A percentile compares a stretch with the other conserved stretches of the same genome.
Conservation (phyloP, 805 yeast species). For the Candida coquimbonensis region DNA sequence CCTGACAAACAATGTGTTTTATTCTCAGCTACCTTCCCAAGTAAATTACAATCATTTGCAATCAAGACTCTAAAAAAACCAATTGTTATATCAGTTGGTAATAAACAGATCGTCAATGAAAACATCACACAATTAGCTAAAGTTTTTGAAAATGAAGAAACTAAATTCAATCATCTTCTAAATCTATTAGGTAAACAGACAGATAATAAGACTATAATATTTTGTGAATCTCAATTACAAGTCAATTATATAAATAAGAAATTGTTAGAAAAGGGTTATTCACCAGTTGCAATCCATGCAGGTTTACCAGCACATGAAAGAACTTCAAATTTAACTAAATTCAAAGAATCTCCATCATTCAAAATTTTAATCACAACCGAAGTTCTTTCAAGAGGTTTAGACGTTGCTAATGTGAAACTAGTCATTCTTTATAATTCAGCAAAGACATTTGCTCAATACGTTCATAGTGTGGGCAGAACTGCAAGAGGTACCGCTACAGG, state of each 20-base stretch:
- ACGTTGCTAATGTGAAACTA: constrained; percentile 76
- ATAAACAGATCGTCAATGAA: constrained; percentile 71
- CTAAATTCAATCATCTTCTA: constrained; percentile 51
- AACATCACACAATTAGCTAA: constrained; percentile 71
- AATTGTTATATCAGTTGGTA: constrained; percentile 72
- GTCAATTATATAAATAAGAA: constrained; percentile 67
- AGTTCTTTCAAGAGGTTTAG: constrained; percentile 90
- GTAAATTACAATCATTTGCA: constrained; percentile 71
- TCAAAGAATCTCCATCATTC: constrained; percentile 38
- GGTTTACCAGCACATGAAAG: constrained; percentile 87
- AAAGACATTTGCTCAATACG: constrained; percentile 88
- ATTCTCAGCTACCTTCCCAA: constrained; percentile 92
- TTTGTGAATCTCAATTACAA: constrained; percentile 81
- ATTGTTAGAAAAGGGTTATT: constrained; percentile 45
- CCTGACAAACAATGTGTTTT: constrained; percentile 86
- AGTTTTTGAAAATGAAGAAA: constrained; percentile 43
- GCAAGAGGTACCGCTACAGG: constrained; percentile 82
- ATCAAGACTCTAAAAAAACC: constrained; percentile 56
- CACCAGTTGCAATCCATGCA: constrained; percentile 76
- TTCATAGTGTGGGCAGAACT: constrained; percentile 93
- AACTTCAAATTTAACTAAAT: constrained; percentile 63
- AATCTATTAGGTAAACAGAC: constrained; percentile 43
- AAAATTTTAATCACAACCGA: constrained; percentile 84
- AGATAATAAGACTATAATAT: constrained; percentile 57
- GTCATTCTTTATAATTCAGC: constrained; percentile 84